Evolutionary conservation across 495 filamentous ascomycete species (phyloP).

Genomic region (Talaromyces ruber): DNA sequence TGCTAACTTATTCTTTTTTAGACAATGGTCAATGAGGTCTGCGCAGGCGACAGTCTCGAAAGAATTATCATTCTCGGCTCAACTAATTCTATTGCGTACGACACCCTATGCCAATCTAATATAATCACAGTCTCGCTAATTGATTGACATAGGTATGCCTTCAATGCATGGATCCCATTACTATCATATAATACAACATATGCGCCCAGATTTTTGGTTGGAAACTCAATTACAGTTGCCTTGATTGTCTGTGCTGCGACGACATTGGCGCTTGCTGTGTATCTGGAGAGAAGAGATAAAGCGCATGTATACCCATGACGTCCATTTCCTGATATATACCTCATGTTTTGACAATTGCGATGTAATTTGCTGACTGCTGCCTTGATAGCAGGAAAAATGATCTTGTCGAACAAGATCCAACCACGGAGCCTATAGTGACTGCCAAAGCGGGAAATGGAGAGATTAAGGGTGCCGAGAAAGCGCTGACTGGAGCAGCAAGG

Average conservation of each 20-base stretch:
- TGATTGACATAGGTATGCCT: not conserved
- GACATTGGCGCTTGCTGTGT: not conserved
- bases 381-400: not conserved
- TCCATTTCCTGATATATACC: not conserved
- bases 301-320: not conserved
- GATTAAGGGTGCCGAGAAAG: not conserved
- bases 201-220: not conserved
- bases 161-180: constrained; percentile 3
- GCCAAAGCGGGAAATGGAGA: not conserved
- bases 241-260: constrained; percentile 1
- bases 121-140: not conserved
- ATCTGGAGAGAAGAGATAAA: not conserved
- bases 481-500: not conserved
- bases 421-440: not conserved
- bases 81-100: constrained; percentile 1
- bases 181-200: constrained; percentile 4
- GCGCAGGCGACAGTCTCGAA: constrained; percentile 3
- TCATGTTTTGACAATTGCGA: not conserved
- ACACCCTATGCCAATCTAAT: not conserved
- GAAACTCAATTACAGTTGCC: constrained; percentile 3
- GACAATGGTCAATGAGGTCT: constrained; percentile 1
- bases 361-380: not conserved
- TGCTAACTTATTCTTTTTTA: not conserved
- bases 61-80: constrained; percentile 1
- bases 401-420: not conserved